These are phyloP conservation scores for Vairimorpha apis DNA, from an alignment of 371 early-diverging fungal species.

Conservation along the genomic window DNA sequence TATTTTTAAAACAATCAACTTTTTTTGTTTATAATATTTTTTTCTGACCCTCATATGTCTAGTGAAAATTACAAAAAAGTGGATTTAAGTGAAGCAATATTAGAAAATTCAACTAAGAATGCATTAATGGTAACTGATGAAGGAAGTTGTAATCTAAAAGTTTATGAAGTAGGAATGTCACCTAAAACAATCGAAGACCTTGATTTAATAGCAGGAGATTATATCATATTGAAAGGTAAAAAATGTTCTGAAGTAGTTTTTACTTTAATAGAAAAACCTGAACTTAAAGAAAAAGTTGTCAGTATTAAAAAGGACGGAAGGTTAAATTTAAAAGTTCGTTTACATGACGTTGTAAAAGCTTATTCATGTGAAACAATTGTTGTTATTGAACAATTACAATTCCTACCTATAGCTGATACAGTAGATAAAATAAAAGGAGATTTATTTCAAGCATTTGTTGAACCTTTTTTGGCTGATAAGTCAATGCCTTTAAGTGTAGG, in stretches of 20 bases:
- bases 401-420: conserved; percentile 94
- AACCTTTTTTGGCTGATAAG: conserved; percentile 88
- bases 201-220: conserved; percentile 55
- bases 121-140: conserved; percentile 43
- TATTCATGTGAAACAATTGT: conserved; percentile 81
- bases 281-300: conserved; percentile 80
- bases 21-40: conserved; percentile 10
- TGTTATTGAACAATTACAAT: conserved; percentile 83
- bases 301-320: conserved; percentile 75
- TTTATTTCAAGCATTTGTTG: conserved; percentile 86
- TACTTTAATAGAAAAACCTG: conserved; percentile 79
- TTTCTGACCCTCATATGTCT: conserved; percentile 11
- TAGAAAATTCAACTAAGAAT: conserved; percentile 57
- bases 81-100: conserved; percentile 60
- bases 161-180: conserved; percentile 55
- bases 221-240: conserved; percentile 87
- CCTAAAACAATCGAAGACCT: conserved; percentile 41
- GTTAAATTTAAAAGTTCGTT: conserved; percentile 84
- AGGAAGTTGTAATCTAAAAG: conserved; percentile 15
- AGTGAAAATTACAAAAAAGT: conserved; percentile 6
- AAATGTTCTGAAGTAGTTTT: conserved; percentile 90
- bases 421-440: conserved; percentile 90
- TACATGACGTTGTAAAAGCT: conserved; percentile 91
- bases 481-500: conserved; percentile 80
- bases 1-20: no score